These are phyloP conservation scores for Crithidia mellificae DNA, from an alignment of 208 protist species.

Conservation along the genomic window DNA sequence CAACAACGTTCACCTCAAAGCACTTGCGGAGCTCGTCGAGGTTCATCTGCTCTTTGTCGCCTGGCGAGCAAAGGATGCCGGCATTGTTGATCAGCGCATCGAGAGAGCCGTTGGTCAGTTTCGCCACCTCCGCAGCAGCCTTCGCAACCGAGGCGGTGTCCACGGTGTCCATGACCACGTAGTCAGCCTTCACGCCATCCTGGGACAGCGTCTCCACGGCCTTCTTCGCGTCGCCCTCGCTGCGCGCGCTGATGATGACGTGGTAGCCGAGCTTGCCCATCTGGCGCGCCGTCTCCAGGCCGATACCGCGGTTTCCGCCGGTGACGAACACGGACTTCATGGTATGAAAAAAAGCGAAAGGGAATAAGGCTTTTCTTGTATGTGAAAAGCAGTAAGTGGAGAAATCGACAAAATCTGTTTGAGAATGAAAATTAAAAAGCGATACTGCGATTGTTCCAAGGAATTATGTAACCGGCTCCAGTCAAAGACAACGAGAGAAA, in stretches of 20 bases:
- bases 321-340: constrained; percentile 67
- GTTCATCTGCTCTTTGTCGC: constrained; percentile 35
- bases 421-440: too few relatives aligned
- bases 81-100: constrained; percentile 84
- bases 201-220: constrained; percentile 38
- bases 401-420: too few relatives aligned
- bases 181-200: constrained; percentile 36
- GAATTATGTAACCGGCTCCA: too few relatives aligned
- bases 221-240: constrained; percentile 38
- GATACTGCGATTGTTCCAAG: too few relatives aligned
- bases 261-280: constrained; percentile 57
- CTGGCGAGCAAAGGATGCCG: constrained; percentile 25
- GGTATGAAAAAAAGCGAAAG: not conserved
- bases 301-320: constrained; percentile 85
- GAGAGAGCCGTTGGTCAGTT: constrained; percentile 37
- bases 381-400: too few relatives aligned
- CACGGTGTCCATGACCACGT: constrained; percentile 50
- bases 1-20: constrained; percentile 73
- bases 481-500: too few relatives aligned
- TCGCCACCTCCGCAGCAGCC: constrained; percentile 47
- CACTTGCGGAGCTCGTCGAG: constrained; percentile 36
- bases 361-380: too few relatives aligned
- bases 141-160: constrained; percentile 50
- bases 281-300: constrained; percentile 62
- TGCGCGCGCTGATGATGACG: constrained; percentile 72